Evolutionary conservation across 2,329 filamentous ascomycete genomes (phyloP).

Genomic region (Ascochyta rabiei): DNA sequence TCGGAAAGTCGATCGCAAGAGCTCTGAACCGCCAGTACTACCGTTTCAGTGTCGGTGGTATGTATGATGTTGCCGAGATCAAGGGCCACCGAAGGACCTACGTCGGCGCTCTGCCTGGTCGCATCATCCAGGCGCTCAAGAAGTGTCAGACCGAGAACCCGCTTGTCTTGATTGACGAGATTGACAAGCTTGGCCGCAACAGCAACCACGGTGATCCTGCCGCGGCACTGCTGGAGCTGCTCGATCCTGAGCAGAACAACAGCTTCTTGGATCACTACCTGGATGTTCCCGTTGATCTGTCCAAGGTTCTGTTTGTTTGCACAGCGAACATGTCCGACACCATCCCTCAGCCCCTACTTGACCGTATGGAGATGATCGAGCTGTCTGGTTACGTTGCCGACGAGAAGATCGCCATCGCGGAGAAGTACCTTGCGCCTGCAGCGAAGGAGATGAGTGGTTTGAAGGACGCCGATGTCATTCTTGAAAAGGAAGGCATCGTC

Average conservation of each 20-base stretch:
- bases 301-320: constrained; percentile 97
- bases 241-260: constrained; percentile 96
- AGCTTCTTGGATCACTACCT: constrained; percentile 99
- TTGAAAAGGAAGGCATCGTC: constrained; percentile 86
- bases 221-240: constrained; percentile 87
- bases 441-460: constrained; percentile 94
- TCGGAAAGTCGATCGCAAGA: constrained; percentile 95
- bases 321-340: constrained; percentile 99
- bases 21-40: constrained; percentile 97
- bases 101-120: constrained; percentile 90
- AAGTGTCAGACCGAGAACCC: constrained; percentile 99
- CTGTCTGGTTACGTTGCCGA: constrained; percentile 96
- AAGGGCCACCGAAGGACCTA: constrained; percentile 97
- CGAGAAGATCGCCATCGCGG: constrained; percentile 98
- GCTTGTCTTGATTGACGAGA: constrained; percentile 92
- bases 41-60: constrained; percentile 93
- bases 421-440: constrained; percentile 87
- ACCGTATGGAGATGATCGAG: constrained; percentile 97
- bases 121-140: constrained; percentile 97
- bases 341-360: constrained; percentile 88
- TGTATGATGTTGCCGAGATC: constrained; percentile 98
- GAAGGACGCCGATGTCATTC: constrained; percentile 86
- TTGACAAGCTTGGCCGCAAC: constrained; percentile 96
- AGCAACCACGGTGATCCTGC: constrained; percentile 91
- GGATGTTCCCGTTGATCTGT: constrained; percentile 95